Conservation (phyloP, 352 stramenopile species). For the Phytopythium montanum region DNA sequence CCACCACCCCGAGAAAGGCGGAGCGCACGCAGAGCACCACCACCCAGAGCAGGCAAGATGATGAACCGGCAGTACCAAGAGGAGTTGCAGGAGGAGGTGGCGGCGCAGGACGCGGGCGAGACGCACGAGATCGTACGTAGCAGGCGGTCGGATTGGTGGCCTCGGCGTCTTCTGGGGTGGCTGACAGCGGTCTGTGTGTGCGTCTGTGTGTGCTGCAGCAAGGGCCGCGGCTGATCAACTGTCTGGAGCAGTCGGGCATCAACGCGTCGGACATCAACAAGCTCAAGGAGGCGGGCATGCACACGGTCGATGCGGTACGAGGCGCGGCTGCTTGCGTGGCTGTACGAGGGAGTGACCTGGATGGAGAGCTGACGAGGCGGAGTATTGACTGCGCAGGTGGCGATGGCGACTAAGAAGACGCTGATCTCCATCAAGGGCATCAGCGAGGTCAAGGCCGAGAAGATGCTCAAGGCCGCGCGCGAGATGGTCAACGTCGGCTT, state of each 20-base stretch:
- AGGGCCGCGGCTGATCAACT: conserved; percentile 81
- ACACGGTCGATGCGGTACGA: conserved; percentile 96
- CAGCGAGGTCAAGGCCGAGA: conserved; percentile 98
- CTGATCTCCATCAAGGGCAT: conserved; percentile 99
- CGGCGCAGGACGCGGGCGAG: conserved; percentile 34
- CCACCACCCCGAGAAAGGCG: not conserved
- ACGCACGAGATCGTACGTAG: conserved; percentile 39
- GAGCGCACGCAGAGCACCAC: not conserved
- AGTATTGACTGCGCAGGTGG: conserved; percentile 46
- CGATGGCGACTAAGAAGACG: conserved; percentile 96
- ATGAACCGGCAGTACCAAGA: conserved; percentile 43
- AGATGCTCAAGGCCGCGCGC: conserved; percentile 97
- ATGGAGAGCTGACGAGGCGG: too few relatives aligned
- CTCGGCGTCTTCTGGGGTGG: not conserved
- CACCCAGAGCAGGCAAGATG: conserved; percentile 8
- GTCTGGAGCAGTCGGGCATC: conserved; percentile 96
- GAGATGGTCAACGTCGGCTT: conserved; percentile 99
- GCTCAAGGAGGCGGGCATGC: conserved; percentile 95
- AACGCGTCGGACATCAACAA: conserved; percentile 98
- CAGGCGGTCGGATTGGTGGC: too few relatives aligned
- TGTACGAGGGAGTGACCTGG: too few relatives aligned
- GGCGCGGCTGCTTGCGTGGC: too few relatives aligned
- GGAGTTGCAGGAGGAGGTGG: conserved; percentile 35
- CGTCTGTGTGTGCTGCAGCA: too few relatives aligned
- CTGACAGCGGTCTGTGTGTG: not conserved